These are phyloP conservation scores for Trichophaea hybrida DNA, from an alignment of 2,329 filamentous ascomycete genomes.

Conservation along the genomic window DNA sequence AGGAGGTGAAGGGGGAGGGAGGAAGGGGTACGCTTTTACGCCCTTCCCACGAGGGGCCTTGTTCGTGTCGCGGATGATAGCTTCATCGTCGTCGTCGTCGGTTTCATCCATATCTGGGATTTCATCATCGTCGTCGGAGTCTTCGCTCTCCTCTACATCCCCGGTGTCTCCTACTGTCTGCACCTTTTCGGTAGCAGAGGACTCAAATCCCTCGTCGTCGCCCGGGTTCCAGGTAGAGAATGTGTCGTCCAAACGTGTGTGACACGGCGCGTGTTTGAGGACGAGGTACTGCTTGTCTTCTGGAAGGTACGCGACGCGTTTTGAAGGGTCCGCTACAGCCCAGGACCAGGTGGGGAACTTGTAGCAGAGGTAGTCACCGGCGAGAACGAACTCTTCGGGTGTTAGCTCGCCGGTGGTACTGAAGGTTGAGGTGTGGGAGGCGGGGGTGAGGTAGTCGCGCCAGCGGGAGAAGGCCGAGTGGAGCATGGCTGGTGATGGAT, in stretches of 20 bases:
- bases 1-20: constrained; percentile 16
- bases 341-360: constrained; percentile 98
- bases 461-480: constrained; percentile 86
- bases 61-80: constrained; percentile 68
- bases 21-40: constrained; percentile 40
- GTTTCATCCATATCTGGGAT: constrained; percentile 99
- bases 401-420: constrained; percentile 89
- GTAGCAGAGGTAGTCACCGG: constrained; percentile 95
- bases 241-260: constrained; percentile 79
- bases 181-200: constrained; percentile 51
- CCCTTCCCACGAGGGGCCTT: constrained; percentile 29
- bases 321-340: constrained; percentile 71
- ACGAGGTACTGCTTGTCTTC: constrained; percentile 88
- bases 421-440: constrained; percentile 84
- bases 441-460: constrained; percentile 79
- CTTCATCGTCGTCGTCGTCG: constrained; percentile 73
- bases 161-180: constrained; percentile 79
- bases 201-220: constrained; percentile 40
- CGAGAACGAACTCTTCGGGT: constrained; percentile 87
- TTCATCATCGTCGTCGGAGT: constrained; percentile 39
- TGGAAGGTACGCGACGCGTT: constrained; percentile 69
- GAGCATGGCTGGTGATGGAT: constrained; percentile 31
- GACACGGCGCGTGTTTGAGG: constrained; percentile 85
- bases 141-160: constrained; percentile 50
- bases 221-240: constrained; percentile 79